Conservation (phyloP, 345 rosid species). For the Brassica incana region DNA sequence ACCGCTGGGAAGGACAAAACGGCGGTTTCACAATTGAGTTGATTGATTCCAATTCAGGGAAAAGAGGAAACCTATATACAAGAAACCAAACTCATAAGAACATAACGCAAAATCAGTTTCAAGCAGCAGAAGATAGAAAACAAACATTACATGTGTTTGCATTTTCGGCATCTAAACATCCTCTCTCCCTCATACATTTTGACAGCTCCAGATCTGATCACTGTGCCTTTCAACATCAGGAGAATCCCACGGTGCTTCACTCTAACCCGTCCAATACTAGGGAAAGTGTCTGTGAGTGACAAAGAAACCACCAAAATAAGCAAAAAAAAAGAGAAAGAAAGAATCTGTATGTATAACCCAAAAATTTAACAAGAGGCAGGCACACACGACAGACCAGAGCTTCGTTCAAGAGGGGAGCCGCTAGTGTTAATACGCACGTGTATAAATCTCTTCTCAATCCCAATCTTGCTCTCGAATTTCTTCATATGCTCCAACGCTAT, state of each 20-base stretch:
- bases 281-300: slow-evolving; percentile 87
- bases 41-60: slow-evolving; percentile 87
- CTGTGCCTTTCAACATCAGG: slow-evolving; percentile 81
- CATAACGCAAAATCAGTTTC: neutral
- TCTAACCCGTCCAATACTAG: slow-evolving; percentile 77
- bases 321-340: too few species aligned
- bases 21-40: slow-evolving; percentile 76
- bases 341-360: neutral
- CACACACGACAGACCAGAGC: slow-evolving; percentile 52
- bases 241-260: slow-evolving; percentile 86
- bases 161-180: slow-evolving; percentile 77
- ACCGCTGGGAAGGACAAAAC: slow-evolving; percentile 78
- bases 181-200: slow-evolving; percentile 96
- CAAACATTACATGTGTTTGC: slow-evolving; percentile 58
- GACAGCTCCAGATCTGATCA: slow-evolving; percentile 79
- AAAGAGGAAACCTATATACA: slow-evolving; percentile 63
- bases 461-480: slow-evolving; percentile 45
- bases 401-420: slow-evolving; percentile 80
- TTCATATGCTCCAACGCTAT: slow-evolving; percentile 54
- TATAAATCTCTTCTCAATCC: slow-evolving; percentile 69
- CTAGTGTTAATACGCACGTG: slow-evolving; percentile 74
- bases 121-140: neutral
- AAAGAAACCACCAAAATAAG: too few species aligned
- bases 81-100: slow-evolving; percentile 17
- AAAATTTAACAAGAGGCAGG: neutral